These are phyloP conservation scores for Hymenoscyphus repandus DNA, from an alignment of 2,329 filamentous ascomycete species.

Conservation along the genomic window DNA sequence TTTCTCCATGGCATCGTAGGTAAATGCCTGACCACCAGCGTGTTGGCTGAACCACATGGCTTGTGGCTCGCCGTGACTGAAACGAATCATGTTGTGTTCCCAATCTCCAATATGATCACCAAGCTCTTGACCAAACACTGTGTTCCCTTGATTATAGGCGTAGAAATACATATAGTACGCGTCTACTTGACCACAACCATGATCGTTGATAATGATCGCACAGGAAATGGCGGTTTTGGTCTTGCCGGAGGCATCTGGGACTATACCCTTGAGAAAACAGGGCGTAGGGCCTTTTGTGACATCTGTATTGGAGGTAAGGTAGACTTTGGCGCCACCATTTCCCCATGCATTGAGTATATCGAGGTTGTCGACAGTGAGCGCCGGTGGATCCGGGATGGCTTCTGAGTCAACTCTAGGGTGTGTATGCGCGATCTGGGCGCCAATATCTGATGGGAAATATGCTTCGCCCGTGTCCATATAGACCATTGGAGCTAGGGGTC, in stretches of 20 bases:
- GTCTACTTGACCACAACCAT: slow-evolving; percentile 42
- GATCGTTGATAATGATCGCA: slow-evolving; percentile 52
- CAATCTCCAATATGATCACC: slow-evolving; percentile 57
- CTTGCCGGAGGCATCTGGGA: slow-evolving; percentile 45
- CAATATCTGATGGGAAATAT: slow-evolving; percentile 46
- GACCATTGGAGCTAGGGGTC: slow-evolving; percentile 42
- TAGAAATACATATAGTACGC: slow-evolving; percentile 34
- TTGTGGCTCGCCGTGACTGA: slow-evolving; percentile 48
- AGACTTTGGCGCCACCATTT: slow-evolving; percentile 37
- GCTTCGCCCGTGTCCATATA: slow-evolving; percentile 44
- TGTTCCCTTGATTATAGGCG: slow-evolving; percentile 31
- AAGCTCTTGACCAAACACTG: slow-evolving; percentile 27
- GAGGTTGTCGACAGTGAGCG: slow-evolving; percentile 43
- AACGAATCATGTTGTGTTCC: slow-evolving; percentile 65
- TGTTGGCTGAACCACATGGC: slow-evolving; percentile 61
- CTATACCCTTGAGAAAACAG: slow-evolving; percentile 46
- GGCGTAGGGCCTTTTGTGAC: slow-evolving; percentile 41
- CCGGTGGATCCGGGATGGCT: slow-evolving; percentile 33
- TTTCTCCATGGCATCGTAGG: slow-evolving; percentile 50
- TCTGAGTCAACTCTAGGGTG: slow-evolving; percentile 40
- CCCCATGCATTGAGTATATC: slow-evolving; percentile 40
- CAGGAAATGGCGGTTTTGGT: slow-evolving; percentile 45
- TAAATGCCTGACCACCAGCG: slow-evolving; percentile 56
- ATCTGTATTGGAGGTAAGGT: slow-evolving; percentile 43
- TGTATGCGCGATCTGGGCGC: slow-evolving; percentile 41